Percentiles rank a stretch among this genome's conserved stretches.
These are phyloP conservation scores for Suillus lakei DNA, from an alignment of 768 basidiomycete species.

Conservation along the genomic window DNA sequence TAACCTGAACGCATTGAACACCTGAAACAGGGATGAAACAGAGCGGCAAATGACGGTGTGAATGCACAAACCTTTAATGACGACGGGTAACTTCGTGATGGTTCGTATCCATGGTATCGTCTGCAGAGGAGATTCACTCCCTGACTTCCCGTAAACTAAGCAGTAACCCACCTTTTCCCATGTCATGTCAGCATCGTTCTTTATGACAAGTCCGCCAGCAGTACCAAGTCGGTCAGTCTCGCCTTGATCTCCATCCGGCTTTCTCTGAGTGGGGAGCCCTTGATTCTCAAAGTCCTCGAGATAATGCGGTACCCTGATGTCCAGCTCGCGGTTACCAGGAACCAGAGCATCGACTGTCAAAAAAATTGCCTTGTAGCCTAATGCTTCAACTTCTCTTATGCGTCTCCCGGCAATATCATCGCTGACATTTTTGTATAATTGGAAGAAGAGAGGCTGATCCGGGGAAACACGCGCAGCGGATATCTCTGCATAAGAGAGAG, in stretches of 20 bases:
- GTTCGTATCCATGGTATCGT: slow-evolving; percentile 79
- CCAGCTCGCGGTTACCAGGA: slow-evolving; percentile 79
- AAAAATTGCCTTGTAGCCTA: slow-evolving; percentile 89
- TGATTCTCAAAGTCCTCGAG: slow-evolving; percentile 57
- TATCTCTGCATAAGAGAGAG: slow-evolving; percentile 67
- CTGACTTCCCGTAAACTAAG: background rate
- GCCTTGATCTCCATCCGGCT: slow-evolving; percentile 36
- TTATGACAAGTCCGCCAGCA: slow-evolving; percentile 66
- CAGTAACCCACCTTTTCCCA: slow-evolving; percentile 61
- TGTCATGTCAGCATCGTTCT: slow-evolving; percentile 77
- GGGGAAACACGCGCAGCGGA: slow-evolving; percentile 56
- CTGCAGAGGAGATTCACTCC: slow-evolving; percentile 33
- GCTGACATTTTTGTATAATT: slow-evolving; percentile 83
- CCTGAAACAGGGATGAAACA: slow-evolving; percentile 43
- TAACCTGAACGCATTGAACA: slow-evolving; percentile 75
- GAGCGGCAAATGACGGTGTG: background rate
- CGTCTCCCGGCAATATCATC: slow-evolving; percentile 68
- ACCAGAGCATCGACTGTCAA: slow-evolving; percentile 92
- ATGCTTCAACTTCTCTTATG: slow-evolving; percentile 67
- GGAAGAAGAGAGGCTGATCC: slow-evolving; percentile 75
- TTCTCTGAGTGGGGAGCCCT: slow-evolving; percentile 29
- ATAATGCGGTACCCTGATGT: slow-evolving; percentile 64
- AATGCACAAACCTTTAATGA: slow-evolving; percentile 63
- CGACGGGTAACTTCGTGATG: slow-evolving; percentile 72
- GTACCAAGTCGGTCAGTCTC: slow-evolving; percentile 57